Percentiles rank a stretch among this genome's conserved stretches.
phyloP scores from a whole-genome alignment of 2,329 filamentous ascomycete species.

The Ophiobolus disseminans region DNA sequence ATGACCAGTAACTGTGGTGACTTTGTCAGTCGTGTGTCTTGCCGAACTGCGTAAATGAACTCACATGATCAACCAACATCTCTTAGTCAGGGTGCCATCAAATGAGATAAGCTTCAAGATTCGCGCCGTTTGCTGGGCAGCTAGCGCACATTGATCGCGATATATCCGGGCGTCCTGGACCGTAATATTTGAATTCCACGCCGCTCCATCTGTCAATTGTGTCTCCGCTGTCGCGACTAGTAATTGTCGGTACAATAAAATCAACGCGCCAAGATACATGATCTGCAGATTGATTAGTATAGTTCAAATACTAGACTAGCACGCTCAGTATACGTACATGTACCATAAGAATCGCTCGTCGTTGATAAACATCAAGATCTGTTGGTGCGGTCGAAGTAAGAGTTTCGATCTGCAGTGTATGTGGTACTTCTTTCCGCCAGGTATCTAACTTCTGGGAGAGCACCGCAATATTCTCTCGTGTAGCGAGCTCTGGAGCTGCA shows the following conservation, averaged over 20 bases:
- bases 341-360: constrained; percentile 47
- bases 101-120: constrained; percentile 44
- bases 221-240: constrained; percentile 43
- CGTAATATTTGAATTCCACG: constrained; percentile 32
- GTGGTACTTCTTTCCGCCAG: constrained; percentile 45
- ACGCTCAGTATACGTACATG: constrained; percentile 29
- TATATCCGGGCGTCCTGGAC: constrained; percentile 36
- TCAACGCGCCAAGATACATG: constrained; percentile 48
- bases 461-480: constrained; percentile 35
- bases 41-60: not conserved
- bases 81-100: constrained; percentile 43
- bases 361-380: constrained; percentile 38
- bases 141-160: constrained; percentile 41
- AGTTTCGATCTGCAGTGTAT: constrained; percentile 37
- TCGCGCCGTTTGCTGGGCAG: constrained; percentile 46
- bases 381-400: constrained; percentile 35
- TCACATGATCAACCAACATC: constrained; percentile 50
- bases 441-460: constrained; percentile 42
- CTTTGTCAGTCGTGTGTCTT: not conserved
- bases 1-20: constrained; percentile 45
- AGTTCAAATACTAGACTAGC: not conserved
- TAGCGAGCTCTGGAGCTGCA: constrained; percentile 38
- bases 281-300: constrained; percentile 28
- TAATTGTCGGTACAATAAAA: constrained; percentile 45
- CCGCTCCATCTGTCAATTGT: constrained; percentile 34